phyloP scores from a whole-genome alignment of 257 asterid genomes.

The Ocimum tenuiflorum region DNA sequence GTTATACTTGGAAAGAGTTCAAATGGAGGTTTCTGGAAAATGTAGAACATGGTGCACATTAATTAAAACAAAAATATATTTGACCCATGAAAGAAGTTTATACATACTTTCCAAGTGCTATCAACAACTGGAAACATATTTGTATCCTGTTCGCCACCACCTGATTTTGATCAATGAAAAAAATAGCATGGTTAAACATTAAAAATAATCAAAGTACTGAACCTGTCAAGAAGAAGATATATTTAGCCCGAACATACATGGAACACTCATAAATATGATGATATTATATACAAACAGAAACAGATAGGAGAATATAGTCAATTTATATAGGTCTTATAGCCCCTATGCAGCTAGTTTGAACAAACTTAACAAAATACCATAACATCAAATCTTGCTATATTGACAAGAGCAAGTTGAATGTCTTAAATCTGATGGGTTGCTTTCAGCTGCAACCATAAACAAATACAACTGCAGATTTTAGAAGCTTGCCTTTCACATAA shows the following conservation, averaged over 20 bases:
- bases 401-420: neutral
- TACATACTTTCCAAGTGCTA: slow-evolving; percentile 77
- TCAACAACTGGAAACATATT: slow-evolving; percentile 80
- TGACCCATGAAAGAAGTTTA: slow-evolving; percentile 10
- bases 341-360: neutral
- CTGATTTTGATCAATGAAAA: slow-evolving; percentile 27
- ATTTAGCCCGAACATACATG: neutral
- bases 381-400: neutral
- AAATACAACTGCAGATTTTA: neutral
- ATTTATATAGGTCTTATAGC: neutral
- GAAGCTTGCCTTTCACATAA: neutral
- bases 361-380: neutral
- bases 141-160: slow-evolving; percentile 63
- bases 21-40: neutral
- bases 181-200: neutral
- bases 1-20: neutral
- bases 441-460: slow-evolving; percentile 2
- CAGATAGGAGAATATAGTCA: neutral
- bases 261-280: neutral
- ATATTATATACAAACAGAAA: neutral
- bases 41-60: neutral
- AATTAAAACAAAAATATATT: neutral
- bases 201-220: neutral
- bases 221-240: slow-evolving; percentile 5
- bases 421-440: neutral